Evolutionary conservation across 148 eudicot species (phyloP).

Genomic region (Pouteria glomerata): DNA sequence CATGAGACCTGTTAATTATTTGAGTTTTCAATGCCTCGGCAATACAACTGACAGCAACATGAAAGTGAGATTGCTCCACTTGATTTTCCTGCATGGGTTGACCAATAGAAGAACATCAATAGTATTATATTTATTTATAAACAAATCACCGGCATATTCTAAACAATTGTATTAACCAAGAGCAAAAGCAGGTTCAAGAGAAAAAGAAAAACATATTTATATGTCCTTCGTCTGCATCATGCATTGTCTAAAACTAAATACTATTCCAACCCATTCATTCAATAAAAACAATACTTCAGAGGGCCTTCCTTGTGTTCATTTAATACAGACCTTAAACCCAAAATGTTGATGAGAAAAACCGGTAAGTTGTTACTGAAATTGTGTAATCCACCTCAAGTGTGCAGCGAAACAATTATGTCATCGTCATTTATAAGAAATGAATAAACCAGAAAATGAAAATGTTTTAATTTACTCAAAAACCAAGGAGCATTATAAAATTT

Average conservation of each 20-base stretch:
- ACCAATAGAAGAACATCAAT: conserved; percentile 3
- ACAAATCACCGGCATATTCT: not conserved
- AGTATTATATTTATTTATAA: not conserved
- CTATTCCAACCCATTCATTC: too few species aligned
- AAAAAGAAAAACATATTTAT: not conserved
- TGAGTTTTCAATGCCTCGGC: conserved; percentile 73
- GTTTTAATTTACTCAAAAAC: too few species aligned
- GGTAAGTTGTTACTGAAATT: too few species aligned
- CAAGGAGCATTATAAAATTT: too few species aligned
- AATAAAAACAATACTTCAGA: not conserved
- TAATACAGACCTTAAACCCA: not conserved
- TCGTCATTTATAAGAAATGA: too few species aligned
- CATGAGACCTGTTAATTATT: conserved; percentile 80
- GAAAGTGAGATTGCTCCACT: conserved; percentile 58
- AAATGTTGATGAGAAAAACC: not conserved
- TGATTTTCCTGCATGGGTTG: conserved; percentile 57
- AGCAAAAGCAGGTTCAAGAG: too few species aligned
- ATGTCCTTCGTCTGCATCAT: not conserved
- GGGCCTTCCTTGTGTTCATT: not conserved
- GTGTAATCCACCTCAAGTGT: too few species aligned
- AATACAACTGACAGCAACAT: conserved; percentile 64
- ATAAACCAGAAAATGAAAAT: too few species aligned
- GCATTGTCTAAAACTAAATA: not conserved
- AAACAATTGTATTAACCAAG: not conserved
- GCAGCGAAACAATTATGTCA: too few species aligned